Conservation (phyloP, 2,329 filamentous ascomycete genomes). For the Botryosphaeria dothidea region DNA sequence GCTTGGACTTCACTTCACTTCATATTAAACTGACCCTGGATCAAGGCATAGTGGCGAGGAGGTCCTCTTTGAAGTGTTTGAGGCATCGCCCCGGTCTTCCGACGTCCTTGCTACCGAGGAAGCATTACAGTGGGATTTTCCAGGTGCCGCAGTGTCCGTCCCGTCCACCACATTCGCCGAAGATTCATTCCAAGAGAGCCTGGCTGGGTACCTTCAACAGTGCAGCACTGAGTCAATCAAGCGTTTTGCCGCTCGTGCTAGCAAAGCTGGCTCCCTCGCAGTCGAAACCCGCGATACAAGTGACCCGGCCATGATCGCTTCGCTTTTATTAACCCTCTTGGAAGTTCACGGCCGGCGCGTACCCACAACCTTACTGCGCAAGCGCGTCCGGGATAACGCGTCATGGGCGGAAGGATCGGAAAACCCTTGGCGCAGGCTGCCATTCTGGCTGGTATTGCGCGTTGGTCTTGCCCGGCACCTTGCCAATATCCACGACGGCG, state of each 20-base stretch:
- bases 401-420: slow-evolving; percentile 47
- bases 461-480: slow-evolving; percentile 59
- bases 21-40: slow-evolving; percentile 21
- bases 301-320: slow-evolving; percentile 58
- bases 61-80: slow-evolving; percentile 61
- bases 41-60: neutral
- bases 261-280: slow-evolving; percentile 53
- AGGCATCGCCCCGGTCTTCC: slow-evolving; percentile 57
- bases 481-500: slow-evolving; percentile 39
- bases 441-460: slow-evolving; percentile 64
- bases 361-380: slow-evolving; percentile 47
- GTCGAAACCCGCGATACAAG: slow-evolving; percentile 60
- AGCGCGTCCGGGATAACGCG: slow-evolving; percentile 66
- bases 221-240: slow-evolving; percentile 57
- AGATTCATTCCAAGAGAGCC: slow-evolving; percentile 46
- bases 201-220: slow-evolving; percentile 58
- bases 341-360: slow-evolving; percentile 52
- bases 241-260: slow-evolving; percentile 51
- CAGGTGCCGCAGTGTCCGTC: slow-evolving; percentile 54
- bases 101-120: slow-evolving; percentile 53
- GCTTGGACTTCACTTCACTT: too few species aligned
- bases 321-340: slow-evolving; percentile 62
- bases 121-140: slow-evolving; percentile 62
- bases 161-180: slow-evolving; percentile 42
- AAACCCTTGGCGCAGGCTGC: slow-evolving; percentile 62